Evolutionary conservation across 768 basidiomycete species (phyloP), one percentile per base, ranked within the genome.

Genomic region (Heimioporus sp.): DNA sequence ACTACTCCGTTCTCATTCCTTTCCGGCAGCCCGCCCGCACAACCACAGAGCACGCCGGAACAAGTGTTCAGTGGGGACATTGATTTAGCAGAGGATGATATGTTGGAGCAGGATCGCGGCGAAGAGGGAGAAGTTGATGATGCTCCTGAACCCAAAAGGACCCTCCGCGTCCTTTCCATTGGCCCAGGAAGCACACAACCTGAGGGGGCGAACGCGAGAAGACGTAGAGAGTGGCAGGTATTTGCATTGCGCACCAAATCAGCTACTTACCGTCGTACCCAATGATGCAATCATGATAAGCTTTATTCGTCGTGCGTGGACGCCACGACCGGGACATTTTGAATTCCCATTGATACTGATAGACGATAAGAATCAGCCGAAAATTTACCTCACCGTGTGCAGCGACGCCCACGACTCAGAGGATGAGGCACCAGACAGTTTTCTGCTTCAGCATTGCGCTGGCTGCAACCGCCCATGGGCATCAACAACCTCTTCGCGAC

Each of bases 81-180:
- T 50, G 90, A 92, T 59, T 63, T 93, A 55, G 70, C 76, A 40
- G 90, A 92, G 61, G 82, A 90, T 51, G 90, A 93, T 57, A 77
- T 91, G 16, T 64, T 90, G 48, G 90, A 92, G 53, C 82, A 85
- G 57, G 90, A 93, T 46, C 77, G 85, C 20, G 83, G 81, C 7
- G 87, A 88, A 66, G 90, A 90, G 51, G 84, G 79, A 3, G 89
- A 90, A 65, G 80, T 84, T 13, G 90, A 93, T 61, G 85, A 92
- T 63, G 84, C 86, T 13, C 72, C 72, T 5, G 85, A 87, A 40
- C 62, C 64, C 37, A 70, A 73, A 13, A 75, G 90, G 57, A 71
- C 72, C 39, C 79, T 89, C 19, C 73, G 80, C 49, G 75, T 86
- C 47, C 61, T 87, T 35, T 70, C 74, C 11, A 68, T 85, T 48